Evolutionary conservation across 2,329 filamentous ascomycete genomes (phyloP).

Genomic region (Diaporthe sp.): DNA sequence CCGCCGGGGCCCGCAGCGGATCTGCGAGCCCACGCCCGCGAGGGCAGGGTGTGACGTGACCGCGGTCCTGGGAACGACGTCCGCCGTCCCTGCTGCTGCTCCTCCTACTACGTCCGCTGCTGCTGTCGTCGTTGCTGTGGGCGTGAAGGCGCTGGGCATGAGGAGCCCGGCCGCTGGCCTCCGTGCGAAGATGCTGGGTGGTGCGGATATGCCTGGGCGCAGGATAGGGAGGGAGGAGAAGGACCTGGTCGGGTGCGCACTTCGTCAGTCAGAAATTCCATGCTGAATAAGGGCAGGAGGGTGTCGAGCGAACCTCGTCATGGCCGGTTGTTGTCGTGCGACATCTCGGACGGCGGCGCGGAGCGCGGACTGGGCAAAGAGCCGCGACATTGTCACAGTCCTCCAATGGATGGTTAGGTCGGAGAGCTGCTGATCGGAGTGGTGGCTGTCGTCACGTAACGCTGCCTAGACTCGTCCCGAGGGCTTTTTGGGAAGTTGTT

Average conservation of each 20-base stretch:
- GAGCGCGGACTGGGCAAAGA: slow-evolving; percentile 39
- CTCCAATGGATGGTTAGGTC: not conserved
- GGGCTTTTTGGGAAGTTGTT: not conserved
- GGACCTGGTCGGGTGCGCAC: slow-evolving; percentile 42
- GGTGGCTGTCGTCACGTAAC: not conserved
- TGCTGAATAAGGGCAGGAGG: no score
- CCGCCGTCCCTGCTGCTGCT: slow-evolving; percentile 42
- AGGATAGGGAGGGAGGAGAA: slow-evolving; percentile 63
- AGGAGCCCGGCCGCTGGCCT: slow-evolving; percentile 45
- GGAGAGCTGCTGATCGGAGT: not conserved
- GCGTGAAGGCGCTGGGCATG: slow-evolving; percentile 47
- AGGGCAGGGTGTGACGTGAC: slow-evolving; percentile 69
- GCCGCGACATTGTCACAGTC: slow-evolving; percentile 36
- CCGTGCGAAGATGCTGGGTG: slow-evolving; percentile 48
- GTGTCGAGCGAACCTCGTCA: slow-evolving; percentile 28
- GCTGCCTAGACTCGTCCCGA: not conserved
- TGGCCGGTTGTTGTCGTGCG: slow-evolving; percentile 33
- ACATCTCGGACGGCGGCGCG: slow-evolving; percentile 38
- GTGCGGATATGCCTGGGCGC: slow-evolving; percentile 59
- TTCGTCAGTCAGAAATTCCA: not conserved
- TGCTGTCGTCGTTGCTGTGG: slow-evolving; percentile 41
- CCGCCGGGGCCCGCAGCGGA: slow-evolving; percentile 69
- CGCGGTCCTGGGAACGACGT: slow-evolving; percentile 61
- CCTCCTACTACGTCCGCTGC: slow-evolving; percentile 43
- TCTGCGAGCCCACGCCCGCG: slow-evolving; percentile 57